Evolutionary conservation across 1,284 basidiomycete species (phyloP).

Genomic region (Singerocomus rubriflavus): DNA sequence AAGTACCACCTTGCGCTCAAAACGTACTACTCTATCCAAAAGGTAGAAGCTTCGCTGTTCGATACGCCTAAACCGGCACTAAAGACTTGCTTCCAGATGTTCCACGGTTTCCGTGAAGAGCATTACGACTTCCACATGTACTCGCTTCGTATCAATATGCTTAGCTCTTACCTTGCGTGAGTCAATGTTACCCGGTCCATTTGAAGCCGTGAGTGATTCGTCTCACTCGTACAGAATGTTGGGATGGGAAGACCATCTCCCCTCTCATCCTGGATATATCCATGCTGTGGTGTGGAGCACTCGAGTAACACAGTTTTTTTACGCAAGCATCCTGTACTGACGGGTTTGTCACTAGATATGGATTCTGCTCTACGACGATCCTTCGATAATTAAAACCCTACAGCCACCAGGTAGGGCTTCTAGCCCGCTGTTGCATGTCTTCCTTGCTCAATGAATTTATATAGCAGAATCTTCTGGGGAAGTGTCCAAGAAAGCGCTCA

Average conservation of each 20-base stretch:
- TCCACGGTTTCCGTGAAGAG: conserved; percentile 90
- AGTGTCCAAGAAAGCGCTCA: conserved; percentile 75
- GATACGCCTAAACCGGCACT: conserved; percentile 8
- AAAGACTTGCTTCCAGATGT: conserved; percentile 48
- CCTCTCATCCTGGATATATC: conserved; percentile 75
- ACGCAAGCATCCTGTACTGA: conserved; percentile 13
- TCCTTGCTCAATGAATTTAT: conserved; percentile 12
- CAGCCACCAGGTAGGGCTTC: conserved; percentile 31
- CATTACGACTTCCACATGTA: conserved; percentile 99
- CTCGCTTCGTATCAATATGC: conserved; percentile 85
- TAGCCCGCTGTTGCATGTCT: conserved; percentile 27
- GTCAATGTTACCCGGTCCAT: background rate
- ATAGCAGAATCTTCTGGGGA: conserved; percentile 56
- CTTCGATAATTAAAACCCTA: conserved; percentile 48
- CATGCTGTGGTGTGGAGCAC: conserved; percentile 71
- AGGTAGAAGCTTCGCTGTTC: conserved; percentile 43
- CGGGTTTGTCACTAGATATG: conserved; percentile 57
- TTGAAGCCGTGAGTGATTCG: background rate
- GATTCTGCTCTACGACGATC: conserved; percentile 72
- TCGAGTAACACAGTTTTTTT: conserved; percentile 41
- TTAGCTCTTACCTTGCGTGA: conserved; percentile 83
- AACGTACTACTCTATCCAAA: conserved; percentile 76
- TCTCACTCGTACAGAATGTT: conserved; percentile 54
- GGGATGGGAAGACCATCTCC: conserved; percentile 79
- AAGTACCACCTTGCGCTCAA: conserved; percentile 85